These are phyloP conservation scores for Suillus decipiens DNA, from an alignment of 768 basidiomycete species.

Conservation along the genomic window DNA sequence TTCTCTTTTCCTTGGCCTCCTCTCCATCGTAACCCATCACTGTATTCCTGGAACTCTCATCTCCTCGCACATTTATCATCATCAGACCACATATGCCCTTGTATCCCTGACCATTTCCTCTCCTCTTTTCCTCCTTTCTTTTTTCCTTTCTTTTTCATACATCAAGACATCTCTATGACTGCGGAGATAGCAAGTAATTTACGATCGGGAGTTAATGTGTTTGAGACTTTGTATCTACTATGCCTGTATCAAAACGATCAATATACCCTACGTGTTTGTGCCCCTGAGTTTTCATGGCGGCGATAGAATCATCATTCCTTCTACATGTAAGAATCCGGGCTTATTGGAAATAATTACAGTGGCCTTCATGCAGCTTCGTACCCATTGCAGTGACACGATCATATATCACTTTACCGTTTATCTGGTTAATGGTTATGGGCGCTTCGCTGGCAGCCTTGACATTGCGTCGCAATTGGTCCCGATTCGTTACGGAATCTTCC, in stretches of 20 bases:
- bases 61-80: slow-evolving; percentile 23
- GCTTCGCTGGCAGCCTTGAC: not conserved
- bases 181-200: slow-evolving; percentile 32
- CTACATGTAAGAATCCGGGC: too few relatives aligned
- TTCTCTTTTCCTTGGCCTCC: not conserved
- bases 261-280: not conserved
- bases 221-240: slow-evolving; percentile 32
- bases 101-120: slow-evolving; percentile 28
- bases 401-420: too few relatives aligned
- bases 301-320: not conserved
- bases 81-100: slow-evolving; percentile 17
- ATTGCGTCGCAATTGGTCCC: not conserved
- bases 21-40: slow-evolving; percentile 8
- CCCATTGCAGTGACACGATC: too few relatives aligned
- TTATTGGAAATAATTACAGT: too few relatives aligned
- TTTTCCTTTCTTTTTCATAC: not conserved
- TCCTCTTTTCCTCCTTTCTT: slow-evolving; percentile 3
- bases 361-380: too few relatives aligned
- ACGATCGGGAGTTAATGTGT: slow-evolving; percentile 27
- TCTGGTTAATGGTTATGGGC: not conserved
- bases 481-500: not conserved
- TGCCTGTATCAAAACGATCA: not conserved
- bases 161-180: slow-evolving; percentile 21
- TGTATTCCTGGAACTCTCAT: slow-evolving; percentile 23
- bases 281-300: not conserved